Conservation (phyloP, 2,329 filamentous ascomycete genomes). For the Penicillium sp. region DNA sequence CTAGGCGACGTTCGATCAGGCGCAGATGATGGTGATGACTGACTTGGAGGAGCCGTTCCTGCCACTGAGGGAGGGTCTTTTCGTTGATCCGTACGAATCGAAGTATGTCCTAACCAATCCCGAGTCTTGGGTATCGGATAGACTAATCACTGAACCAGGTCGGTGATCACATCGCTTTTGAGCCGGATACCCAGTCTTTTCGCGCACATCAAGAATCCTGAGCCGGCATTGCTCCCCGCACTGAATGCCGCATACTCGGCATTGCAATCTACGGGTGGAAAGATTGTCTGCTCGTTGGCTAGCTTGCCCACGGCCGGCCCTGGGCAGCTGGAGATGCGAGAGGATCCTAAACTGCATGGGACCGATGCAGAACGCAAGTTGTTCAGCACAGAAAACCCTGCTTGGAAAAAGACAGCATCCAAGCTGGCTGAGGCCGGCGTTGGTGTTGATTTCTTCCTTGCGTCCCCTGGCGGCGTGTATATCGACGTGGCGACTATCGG, state of each 20-base stretch:
- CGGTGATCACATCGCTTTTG: constrained; percentile 84
- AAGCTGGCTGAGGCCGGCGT: constrained; percentile 86
- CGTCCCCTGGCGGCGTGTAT: constrained; percentile 84
- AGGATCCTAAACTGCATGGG: constrained; percentile 81
- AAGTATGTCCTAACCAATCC: constrained; percentile 51
- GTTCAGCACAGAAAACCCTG: constrained; percentile 83
- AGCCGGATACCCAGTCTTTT: constrained; percentile 82
- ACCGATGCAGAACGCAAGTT: constrained; percentile 91
- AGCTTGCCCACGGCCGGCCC: constrained; percentile 91
- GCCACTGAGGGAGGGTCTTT: constrained; percentile 84
- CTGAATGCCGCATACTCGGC: constrained; percentile 82
- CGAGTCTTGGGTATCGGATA: neutral
- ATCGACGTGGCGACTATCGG: constrained; percentile 90
- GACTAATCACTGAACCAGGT: constrained; percentile 43
- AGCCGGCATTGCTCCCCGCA: constrained; percentile 81
- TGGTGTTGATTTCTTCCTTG: constrained; percentile 92
- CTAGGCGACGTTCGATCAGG: constrained; percentile 73
- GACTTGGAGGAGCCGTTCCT: constrained; percentile 97
- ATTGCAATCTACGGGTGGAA: constrained; percentile 82
- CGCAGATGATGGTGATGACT: constrained; percentile 98
- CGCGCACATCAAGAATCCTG: constrained; percentile 81
- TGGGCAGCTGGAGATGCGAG: constrained; percentile 77
- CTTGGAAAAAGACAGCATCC: constrained; percentile 80
- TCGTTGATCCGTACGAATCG: constrained; percentile 90
- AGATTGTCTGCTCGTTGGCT: constrained; percentile 83